Percentiles rank a stretch among this genome's conserved stretches.
These are phyloP conservation scores for Orychophragmus violaceus DNA, from an alignment of 345 rosid genomes.

Conservation along the genomic window DNA sequence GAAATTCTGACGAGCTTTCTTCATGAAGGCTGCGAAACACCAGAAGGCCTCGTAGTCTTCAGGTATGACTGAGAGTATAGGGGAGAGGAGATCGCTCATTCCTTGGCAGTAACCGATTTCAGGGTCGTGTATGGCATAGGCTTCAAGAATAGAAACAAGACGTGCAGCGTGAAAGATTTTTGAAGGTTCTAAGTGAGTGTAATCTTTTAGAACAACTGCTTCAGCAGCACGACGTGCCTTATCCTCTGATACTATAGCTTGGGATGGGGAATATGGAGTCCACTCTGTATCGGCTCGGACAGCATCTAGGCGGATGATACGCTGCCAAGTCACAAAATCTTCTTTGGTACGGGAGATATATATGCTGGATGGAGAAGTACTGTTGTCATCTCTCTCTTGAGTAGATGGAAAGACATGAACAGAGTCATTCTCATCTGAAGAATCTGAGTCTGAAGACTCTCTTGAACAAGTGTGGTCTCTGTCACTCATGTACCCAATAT, in stretches of 20 bases:
- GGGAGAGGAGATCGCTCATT: constrained; percentile 96
- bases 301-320: constrained; percentile 95
- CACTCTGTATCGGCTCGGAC: constrained; percentile 91
- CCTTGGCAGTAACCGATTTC: constrained; percentile 99
- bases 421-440: constrained; percentile 63
- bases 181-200: constrained; percentile 64
- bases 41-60: constrained; percentile 95
- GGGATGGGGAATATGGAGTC: constrained; percentile 52
- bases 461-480: constrained; percentile 39
- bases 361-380: constrained; percentile 1
- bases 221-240: constrained; percentile 62
- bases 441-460: constrained; percentile 83
- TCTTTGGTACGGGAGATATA: constrained; percentile 39
- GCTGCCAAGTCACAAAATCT: constrained; percentile 79
- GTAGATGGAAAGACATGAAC: constrained; percentile 41
- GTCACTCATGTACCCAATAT: constrained; percentile 47
- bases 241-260: constrained; percentile 52
- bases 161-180: constrained; percentile 91
- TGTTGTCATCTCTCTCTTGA: constrained; percentile 33
- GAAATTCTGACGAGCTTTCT: constrained; percentile 91
- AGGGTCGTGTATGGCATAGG: constrained; percentile 80
- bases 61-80: constrained; percentile 62
- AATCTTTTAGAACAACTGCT: constrained; percentile 76
- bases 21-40: constrained; percentile 96
- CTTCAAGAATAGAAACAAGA: constrained; percentile 88